Base-by-base conservation (phyloP, 345 rosid genomes). In the Syzygium grande region DNA sequence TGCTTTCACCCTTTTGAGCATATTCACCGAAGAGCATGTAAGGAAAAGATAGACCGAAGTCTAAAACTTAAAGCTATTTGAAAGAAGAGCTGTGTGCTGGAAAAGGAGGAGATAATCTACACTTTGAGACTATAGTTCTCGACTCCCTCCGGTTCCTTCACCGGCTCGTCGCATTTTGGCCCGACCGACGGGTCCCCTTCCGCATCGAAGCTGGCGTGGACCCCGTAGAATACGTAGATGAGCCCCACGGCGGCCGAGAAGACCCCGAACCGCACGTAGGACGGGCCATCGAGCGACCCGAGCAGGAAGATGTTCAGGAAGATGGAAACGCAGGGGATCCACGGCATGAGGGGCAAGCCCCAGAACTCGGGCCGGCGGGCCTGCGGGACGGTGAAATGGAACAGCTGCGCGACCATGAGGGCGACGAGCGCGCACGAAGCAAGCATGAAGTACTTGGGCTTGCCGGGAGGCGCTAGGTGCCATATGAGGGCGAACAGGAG, bases 311-410 rank as follows among this genome's bases (percentile, higher is more conserved):
- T 93, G 91, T 96, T 95, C 91, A 96, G 87, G 89, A 94, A 97
- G 89, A 97, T 95, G 19, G 99, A 97, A 21, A 90, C 87, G 51
- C 96, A 94, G 0, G 99, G 99, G 51, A 95, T 92, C 98, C 96
- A 95, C 3, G 99, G 99, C 99, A 97, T 97, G 84, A 95, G 89
- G 0, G 99, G 98, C 65, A 96, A 95, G 6, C 97, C 96, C 99
- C 99, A 97, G 55, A 97, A 92, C 89, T 96, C 97, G 0, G 99
- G 99, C 68, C 91, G 94, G 59, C 93, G 89, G 9, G 91, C 97
- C 65, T 95, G 98, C 14, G 95, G 97, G 83, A 95, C 96, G 78
- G 84, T 85, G 84, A 79, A 92, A 2, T 89, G 92, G 59, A 97
- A 97, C 11, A 95, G 88, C 58, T 92, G 93, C 7, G 92, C 55